Evolutionary conservation across 169 alveolate species (phyloP).

Genomic region (Plasmodium gallinaceum): DNA sequence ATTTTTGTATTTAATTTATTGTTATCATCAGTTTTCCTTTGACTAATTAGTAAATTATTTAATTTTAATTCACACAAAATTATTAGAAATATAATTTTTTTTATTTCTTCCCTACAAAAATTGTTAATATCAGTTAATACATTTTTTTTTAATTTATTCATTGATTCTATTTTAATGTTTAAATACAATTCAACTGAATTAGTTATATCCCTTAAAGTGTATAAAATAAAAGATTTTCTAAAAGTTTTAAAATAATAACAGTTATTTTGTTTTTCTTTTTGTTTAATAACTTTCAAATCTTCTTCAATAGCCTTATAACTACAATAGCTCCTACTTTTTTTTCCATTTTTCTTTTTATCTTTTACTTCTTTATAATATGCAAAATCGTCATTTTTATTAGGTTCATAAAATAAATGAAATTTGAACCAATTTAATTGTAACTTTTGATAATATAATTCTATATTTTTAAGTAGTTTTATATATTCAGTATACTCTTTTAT

Average conservation of each 20-base stretch:
- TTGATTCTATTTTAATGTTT: constrained; percentile 48
- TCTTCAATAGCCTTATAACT: constrained; percentile 51
- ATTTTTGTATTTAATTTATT: constrained; percentile 4
- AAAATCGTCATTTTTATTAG: neutral
- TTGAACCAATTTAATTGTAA: constrained; percentile 53
- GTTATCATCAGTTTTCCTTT: constrained; percentile 6
- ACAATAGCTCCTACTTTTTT: neutral
- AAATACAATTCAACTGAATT: constrained; percentile 63
- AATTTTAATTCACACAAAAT: constrained; percentile 68
- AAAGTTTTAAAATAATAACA: constrained; percentile 45
- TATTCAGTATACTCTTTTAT: constrained; percentile 66
- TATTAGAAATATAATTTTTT: constrained; percentile 33
- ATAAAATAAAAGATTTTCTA: constrained; percentile 18
- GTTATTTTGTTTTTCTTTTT: constrained; percentile 20
- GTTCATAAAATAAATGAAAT: constrained; percentile 68
- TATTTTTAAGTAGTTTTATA: constrained; percentile 23
- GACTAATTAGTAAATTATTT: constrained; percentile 37
- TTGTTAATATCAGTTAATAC: constrained; percentile 22
- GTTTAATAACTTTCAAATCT: constrained; percentile 39
- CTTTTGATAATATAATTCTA: constrained; percentile 37
- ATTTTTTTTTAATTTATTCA: constrained; percentile 65
- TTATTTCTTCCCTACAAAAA: constrained; percentile 47
- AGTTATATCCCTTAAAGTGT: constrained; percentile 27
- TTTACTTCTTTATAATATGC: neutral
- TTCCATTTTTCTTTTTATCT: constrained; percentile 19